These are phyloP conservation scores for Cadophora sp. DNA, from an alignment of 2,329 filamentous ascomycete genomes.

Conservation along the genomic window DNA sequence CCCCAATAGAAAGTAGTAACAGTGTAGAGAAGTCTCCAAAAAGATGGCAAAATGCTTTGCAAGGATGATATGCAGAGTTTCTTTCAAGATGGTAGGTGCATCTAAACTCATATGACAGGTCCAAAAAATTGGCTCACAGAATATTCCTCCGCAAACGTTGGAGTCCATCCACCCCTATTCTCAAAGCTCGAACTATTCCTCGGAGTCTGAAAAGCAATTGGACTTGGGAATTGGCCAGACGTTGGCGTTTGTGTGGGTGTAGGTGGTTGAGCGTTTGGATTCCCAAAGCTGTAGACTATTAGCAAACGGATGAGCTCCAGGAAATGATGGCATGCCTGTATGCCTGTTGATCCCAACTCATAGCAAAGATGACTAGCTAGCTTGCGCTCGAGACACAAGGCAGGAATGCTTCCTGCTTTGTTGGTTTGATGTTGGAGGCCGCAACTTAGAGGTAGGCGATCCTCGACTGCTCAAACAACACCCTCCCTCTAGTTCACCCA, in stretches of 20 bases:
- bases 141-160: constrained; percentile 69
- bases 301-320: constrained; percentile 39
- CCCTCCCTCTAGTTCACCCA: constrained; percentile 29
- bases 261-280: constrained; percentile 65
- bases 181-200: constrained; percentile 55
- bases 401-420: constrained; percentile 35
- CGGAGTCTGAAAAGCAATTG: constrained; percentile 61
- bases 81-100: background rate
- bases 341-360: constrained; percentile 65
- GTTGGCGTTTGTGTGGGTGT: constrained; percentile 65
- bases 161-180: constrained; percentile 61
- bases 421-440: constrained; percentile 11
- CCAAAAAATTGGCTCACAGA: constrained; percentile 50
- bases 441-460: constrained; percentile 17
- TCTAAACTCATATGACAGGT: background rate
- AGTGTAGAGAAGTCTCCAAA: background rate
- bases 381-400: constrained; percentile 28
- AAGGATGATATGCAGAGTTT: background rate
- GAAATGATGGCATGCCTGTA: constrained; percentile 53
- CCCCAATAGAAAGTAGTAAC: background rate
- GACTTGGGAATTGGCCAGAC: constrained; percentile 59
- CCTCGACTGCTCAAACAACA: constrained; percentile 23
- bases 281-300: constrained; percentile 62
- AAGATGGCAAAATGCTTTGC: background rate
- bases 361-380: constrained; percentile 54